Conservation (phyloP, 2,329 filamentous ascomycete genomes). For the Colletotrichum sp. region DNA sequence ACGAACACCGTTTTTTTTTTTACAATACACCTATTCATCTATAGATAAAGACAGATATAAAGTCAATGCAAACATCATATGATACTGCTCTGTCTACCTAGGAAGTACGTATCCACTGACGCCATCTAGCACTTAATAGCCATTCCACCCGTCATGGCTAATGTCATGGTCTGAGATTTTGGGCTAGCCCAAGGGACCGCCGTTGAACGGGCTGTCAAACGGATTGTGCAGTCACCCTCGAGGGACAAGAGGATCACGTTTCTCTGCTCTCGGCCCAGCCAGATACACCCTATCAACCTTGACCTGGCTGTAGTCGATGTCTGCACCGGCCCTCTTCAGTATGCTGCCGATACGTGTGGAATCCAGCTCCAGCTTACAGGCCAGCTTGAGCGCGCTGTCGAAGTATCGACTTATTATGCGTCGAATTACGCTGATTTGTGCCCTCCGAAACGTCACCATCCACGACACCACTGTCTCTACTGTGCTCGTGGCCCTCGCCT, state of each 20-base stretch:
- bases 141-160: neutral
- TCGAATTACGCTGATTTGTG: rapidly evolving
- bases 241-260: neutral
- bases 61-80: neutral
- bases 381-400: neutral
- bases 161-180: neutral
- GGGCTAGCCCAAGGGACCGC: neutral
- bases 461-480: neutral
- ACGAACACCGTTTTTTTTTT: rapidly evolving
- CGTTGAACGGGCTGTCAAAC: neutral
- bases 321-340: neutral
- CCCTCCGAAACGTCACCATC: rapidly evolving
- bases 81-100: neutral
- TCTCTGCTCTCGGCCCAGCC: neutral
- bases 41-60: rapidly evolving
- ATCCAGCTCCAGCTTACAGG: neutral
- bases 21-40: neutral
- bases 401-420: rapidly evolving
- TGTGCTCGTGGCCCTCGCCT: neutral
- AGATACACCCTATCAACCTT: neutral
- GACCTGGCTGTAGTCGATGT: neutral
- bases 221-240: neutral
- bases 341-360: neutral
- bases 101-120: rapidly evolving
- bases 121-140: neutral